Evolutionary conservation across 352 stramenopile genomes (phyloP).

Genomic region (Pythium brachiatum): DNA sequence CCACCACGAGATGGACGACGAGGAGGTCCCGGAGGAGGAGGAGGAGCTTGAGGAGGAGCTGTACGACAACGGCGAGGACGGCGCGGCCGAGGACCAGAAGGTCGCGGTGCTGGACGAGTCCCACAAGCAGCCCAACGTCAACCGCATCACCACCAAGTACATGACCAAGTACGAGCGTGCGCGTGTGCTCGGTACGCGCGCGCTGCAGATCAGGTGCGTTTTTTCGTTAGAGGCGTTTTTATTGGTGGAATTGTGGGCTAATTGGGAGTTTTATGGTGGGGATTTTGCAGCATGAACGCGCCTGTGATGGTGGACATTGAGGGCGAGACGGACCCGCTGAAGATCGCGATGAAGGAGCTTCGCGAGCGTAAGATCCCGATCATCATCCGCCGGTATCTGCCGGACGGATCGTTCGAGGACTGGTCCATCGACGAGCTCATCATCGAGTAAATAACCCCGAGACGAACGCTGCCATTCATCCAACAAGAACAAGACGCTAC

Average conservation of each 20-base stretch:
- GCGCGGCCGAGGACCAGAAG: slow-evolving; percentile 50
- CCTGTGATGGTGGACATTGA: slow-evolving; percentile 96
- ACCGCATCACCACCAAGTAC: slow-evolving; percentile 97
- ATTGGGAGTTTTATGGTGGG: no score
- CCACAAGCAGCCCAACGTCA: slow-evolving; percentile 81
- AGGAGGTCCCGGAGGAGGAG: slow-evolving; percentile 80
- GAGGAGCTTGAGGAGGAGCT: slow-evolving; percentile 73
- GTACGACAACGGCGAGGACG: slow-evolving; percentile 64
- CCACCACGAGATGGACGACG: slow-evolving; percentile 78
- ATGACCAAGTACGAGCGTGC: slow-evolving; percentile 99
- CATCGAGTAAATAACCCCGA: slow-evolving; percentile 88
- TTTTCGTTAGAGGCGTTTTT: no score
- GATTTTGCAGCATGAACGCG: slow-evolving; percentile 94
- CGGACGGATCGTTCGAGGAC: slow-evolving; percentile 98
- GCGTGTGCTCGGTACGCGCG: slow-evolving; percentile 96
- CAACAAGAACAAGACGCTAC: not conserved
- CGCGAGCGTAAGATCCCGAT: slow-evolving; percentile 99
- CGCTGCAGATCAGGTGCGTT: slow-evolving; percentile 95
- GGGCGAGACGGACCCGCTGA: slow-evolving; percentile 98
- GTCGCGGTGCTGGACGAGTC: slow-evolving; percentile 82
- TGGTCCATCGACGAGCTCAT: slow-evolving; percentile 99
- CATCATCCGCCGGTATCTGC: slow-evolving; percentile 98
- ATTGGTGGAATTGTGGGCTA: not conserved
- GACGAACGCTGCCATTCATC: not conserved
- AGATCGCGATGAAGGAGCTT: slow-evolving; percentile 99